phyloP scores from a whole-genome alignment of 2,329 filamentous ascomycete species.

The Graphilbum fragrans region DNA sequence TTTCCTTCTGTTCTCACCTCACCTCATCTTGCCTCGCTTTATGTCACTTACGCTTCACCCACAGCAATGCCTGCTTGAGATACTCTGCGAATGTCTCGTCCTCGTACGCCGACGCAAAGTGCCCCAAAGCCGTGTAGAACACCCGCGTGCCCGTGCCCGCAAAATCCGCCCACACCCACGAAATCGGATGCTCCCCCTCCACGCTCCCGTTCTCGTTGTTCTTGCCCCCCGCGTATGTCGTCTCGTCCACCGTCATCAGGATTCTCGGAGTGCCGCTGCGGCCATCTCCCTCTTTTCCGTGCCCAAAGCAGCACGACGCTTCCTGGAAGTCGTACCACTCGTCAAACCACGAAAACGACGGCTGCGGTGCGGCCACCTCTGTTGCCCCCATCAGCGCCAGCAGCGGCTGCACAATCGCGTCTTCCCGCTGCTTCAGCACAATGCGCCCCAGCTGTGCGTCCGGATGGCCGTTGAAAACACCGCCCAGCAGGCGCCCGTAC shows the following conservation, averaged over 20 bases:
- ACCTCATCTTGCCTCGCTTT: no score
- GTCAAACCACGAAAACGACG: slow-evolving; percentile 19
- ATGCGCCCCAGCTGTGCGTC: slow-evolving; percentile 21
- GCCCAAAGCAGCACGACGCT: slow-evolving; percentile 2
- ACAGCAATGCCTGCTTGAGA: slow-evolving; percentile 14
- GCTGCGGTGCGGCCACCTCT: slow-evolving; percentile 2
- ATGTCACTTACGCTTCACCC: no score
- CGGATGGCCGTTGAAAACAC: slow-evolving; percentile 24
- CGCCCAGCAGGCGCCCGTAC: slow-evolving; percentile 26
- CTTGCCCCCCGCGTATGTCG: slow-evolving; percentile 20
- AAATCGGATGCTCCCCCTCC: slow-evolving; percentile 24
- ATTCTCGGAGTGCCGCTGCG: slow-evolving; percentile 11
- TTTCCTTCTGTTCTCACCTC: no score
- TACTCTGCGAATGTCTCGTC: slow-evolving; percentile 18
- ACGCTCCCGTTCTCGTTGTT: slow-evolving; percentile 21
- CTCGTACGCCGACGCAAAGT: slow-evolving; percentile 26
- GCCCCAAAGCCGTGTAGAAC: slow-evolving; percentile 29
- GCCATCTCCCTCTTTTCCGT: no score
- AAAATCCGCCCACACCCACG: slow-evolving; percentile 26
- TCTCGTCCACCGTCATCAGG: slow-evolving; percentile 23
- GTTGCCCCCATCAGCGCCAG: slow-evolving; percentile 9
- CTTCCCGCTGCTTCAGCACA: slow-evolving; percentile 15
- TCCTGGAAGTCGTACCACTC: slow-evolving; percentile 30
- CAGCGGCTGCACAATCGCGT: slow-evolving; percentile 16
- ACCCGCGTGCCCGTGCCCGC: slow-evolving; percentile 23